phyloP scores from a whole-genome alignment of 1,284 basidiomycete species.

The Cryptococcus sp. region DNA sequence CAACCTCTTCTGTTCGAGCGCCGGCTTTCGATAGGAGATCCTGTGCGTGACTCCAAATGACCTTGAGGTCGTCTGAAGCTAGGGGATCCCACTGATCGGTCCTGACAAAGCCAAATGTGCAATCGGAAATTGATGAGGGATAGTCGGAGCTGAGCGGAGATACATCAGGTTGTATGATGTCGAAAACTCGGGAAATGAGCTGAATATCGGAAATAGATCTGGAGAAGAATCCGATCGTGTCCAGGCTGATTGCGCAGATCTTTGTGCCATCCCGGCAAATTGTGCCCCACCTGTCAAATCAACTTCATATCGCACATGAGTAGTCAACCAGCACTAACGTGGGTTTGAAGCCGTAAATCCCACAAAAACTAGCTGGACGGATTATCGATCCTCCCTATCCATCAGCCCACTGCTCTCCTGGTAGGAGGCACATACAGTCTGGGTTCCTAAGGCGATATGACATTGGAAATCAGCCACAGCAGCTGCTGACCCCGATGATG shows the following conservation, averaged over 20 bases:
- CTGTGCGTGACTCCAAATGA: conserved; percentile 13
- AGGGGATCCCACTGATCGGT: conserved; percentile 18
- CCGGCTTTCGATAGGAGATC: conserved; percentile 17
- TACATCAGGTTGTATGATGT: conserved; percentile 23
- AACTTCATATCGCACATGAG: background rate
- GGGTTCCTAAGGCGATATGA: conserved; percentile 30
- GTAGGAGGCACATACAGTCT: conserved; percentile 13
- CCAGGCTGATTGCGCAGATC: conserved; percentile 24
- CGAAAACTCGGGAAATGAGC: conserved; percentile 23
- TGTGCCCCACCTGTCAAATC: conserved; percentile 17
- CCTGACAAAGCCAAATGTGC: conserved; percentile 27
- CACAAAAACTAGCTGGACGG: conserved; percentile 34
- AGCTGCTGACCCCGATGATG: conserved; percentile 34
- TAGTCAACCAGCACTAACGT: conserved; percentile 14
- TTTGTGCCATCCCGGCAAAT: conserved; percentile 36
- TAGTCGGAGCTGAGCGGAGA: conserved; percentile 9
- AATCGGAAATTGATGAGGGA: conserved; percentile 16
- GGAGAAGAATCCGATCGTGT: conserved; percentile 36
- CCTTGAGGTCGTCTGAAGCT: conserved; percentile 9
- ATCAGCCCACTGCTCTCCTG: too few species aligned
- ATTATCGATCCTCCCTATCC: conserved; percentile 27
- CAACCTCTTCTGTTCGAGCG: conserved; percentile 18
- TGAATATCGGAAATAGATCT: conserved; percentile 31
- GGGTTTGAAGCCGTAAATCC: conserved; percentile 36
- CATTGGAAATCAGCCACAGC: conserved; percentile 36